Conservation (phyloP, 768 basidiomycete species). For the Lepiota venenata region DNA sequence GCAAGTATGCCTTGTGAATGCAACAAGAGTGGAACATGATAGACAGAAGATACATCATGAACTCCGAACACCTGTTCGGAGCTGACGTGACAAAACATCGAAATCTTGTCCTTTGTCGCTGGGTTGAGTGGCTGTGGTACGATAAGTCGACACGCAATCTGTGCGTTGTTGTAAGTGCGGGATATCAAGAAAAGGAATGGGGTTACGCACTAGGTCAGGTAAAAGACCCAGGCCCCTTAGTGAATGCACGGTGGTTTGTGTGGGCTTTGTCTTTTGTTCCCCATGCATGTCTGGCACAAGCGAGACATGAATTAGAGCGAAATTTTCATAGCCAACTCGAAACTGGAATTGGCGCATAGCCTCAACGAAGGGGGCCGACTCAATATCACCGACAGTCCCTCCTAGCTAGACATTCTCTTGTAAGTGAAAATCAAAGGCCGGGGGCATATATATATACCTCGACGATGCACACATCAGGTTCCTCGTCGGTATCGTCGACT, state of each 20-base stretch:
- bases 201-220: constrained; percentile 78
- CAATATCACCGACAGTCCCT: constrained; percentile 98
- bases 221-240: constrained; percentile 88
- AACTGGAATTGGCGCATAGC: constrained; percentile 99
- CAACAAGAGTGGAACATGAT: constrained; percentile 93
- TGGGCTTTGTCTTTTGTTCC: constrained; percentile 99
- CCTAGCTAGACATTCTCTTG: constrained; percentile 64
- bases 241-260: constrained; percentile 94
- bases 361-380: constrained; percentile 96
- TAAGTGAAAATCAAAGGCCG: background rate
- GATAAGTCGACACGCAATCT: constrained; percentile 93
- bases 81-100: constrained; percentile 98
- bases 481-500: constrained; percentile 89
- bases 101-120: constrained; percentile 92
- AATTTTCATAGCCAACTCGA: constrained; percentile 94
- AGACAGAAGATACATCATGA: constrained; percentile 94
- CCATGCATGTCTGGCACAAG: constrained; percentile 99
- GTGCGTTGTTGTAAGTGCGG: background rate
- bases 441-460: constrained; percentile 55
- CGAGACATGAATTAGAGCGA: constrained; percentile 94
- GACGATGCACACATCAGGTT: constrained; percentile 96
- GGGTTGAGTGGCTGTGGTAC: constrained; percentile 78
- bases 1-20: constrained; percentile 89
- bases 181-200: background rate
- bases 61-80: constrained; percentile 90